These are phyloP conservation scores for Salvia hispanica DNA, from an alignment of 257 asterid species.

Conservation along the genomic window DNA sequence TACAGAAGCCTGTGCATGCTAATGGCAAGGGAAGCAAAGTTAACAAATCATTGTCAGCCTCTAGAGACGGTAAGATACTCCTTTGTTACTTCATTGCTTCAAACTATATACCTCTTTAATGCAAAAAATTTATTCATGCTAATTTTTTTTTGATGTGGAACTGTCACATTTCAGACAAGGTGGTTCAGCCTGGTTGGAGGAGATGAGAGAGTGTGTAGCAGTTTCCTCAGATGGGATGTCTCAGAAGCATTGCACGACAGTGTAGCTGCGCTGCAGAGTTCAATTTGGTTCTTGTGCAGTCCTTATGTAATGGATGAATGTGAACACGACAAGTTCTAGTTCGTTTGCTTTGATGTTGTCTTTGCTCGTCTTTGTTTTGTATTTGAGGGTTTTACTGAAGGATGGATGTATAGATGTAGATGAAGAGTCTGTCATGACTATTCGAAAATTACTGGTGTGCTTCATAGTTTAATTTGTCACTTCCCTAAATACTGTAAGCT, in stretches of 20 bases:
- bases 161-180: constrained; percentile 70
- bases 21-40: too few relatives aligned
- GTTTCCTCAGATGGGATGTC: constrained; percentile 18
- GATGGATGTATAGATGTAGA: constrained; percentile 59
- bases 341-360: constrained; percentile 35
- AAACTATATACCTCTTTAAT: too few relatives aligned
- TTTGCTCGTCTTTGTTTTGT: constrained; percentile 40
- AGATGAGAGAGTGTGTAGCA: constrained; percentile 54
- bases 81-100: too few relatives aligned
- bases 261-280: not conserved
- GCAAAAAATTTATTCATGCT: too few relatives aligned
- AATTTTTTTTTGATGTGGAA: too few relatives aligned
- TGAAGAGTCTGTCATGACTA: constrained; percentile 33
- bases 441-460: constrained; percentile 27
- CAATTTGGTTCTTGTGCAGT: too few relatives aligned
- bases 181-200: too few relatives aligned
- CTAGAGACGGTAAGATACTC: too few relatives aligned
- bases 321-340: constrained; percentile 32
- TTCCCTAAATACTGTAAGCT: constrained; percentile 27
- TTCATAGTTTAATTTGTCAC: constrained; percentile 26
- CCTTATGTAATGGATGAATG: constrained; percentile 21
- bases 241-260: constrained; percentile 26
- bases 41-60: too few relatives aligned
- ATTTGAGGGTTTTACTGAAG: constrained; percentile 38
- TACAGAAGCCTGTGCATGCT: too few relatives aligned